Evolutionary conservation across 2,329 filamentous ascomycete genomes (phyloP).

Genomic region (Dryadomyces quercus-mongolicae): DNA sequence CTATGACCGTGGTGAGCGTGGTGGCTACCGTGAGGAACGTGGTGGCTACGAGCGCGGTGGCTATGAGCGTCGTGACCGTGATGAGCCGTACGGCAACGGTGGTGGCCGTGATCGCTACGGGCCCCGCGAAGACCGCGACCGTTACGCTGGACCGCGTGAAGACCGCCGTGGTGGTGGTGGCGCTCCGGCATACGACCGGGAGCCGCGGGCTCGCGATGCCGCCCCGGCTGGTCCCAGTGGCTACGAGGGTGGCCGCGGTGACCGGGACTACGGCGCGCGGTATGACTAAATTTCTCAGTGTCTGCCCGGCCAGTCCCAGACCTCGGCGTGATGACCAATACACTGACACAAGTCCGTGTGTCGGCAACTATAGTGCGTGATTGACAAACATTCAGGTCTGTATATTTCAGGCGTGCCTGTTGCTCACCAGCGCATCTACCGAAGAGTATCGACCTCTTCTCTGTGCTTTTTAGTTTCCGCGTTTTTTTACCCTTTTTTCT

Average conservation of each 20-base stretch:
- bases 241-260: slow-evolving; percentile 30
- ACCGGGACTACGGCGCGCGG: slow-evolving; percentile 30
- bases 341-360: not conserved
- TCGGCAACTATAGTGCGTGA: not conserved
- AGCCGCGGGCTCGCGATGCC: slow-evolving; percentile 10
- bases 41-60: slow-evolving; percentile 41
- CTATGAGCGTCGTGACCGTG: slow-evolving; percentile 38
- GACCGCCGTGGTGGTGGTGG: slow-evolving; percentile 24
- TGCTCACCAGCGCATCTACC: not conserved
- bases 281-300: slow-evolving; percentile 10
- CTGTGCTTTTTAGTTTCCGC: not conserved
- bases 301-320: not conserved
- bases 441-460: not conserved
- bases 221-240: slow-evolving; percentile 22
- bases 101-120: slow-evolving; percentile 34
- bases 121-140: slow-evolving; percentile 35
- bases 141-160: slow-evolving; percentile 20
- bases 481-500: not conserved
- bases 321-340: not conserved
- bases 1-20: slow-evolving; percentile 37
- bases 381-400: not conserved
- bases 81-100: slow-evolving; percentile 24
- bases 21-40: slow-evolving; percentile 36
- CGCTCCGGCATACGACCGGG: slow-evolving; percentile 19
- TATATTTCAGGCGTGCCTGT: not conserved